Evolutionary conservation across 139 green algal genomes (phyloP), one percentile per base, ranked within the genome.

Genomic region (Desmodesmus armatus): DNA sequence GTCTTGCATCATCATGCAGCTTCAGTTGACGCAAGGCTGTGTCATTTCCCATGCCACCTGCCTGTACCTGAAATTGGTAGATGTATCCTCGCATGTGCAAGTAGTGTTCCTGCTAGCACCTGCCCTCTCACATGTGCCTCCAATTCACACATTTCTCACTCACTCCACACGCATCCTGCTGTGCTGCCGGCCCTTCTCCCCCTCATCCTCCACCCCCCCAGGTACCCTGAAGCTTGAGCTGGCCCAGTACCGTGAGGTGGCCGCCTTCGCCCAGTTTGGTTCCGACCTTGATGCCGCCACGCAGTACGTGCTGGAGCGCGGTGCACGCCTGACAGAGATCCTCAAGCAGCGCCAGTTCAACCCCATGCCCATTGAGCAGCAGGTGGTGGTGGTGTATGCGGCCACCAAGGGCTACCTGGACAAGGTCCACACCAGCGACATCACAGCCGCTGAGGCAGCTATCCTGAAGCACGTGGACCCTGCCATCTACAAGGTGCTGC

Each of bases 271-370:
- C 39, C 95, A 98, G 90, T 98, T 98, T 86, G 94, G 92, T 67
- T 98, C 94, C 15, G 95, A 98, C 90, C 83, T 98, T 31, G 96
- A 98, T 78, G 93, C 93, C 17, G 91, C 95, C 75, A 98, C 94
- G 35, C 93, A 98, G 91, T 96, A 96, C 88, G 88, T 96, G 53
- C 93, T 98, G 85, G 95, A 96, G 86, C 92, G 94, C 80, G 96
- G 95, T 72, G 93, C 91, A 40, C 91, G 95, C 82, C 92, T 98
- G 78, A 97, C 92, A 29, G 95, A 98, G 88, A 92, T 98, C 53
- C 88, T 99, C 73, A 99, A 98, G 91, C 96, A 98, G 90, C 83
- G 82, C 55, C 96, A 98, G 89, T 97, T 94, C 92, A 84, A 84
- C 73, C 96, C 96, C 75, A 97, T 98, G 88, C 80, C 88, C 58